Conservation (phyloP, 129 eudicot genomes). For the Artemisia tridentata region DNA sequence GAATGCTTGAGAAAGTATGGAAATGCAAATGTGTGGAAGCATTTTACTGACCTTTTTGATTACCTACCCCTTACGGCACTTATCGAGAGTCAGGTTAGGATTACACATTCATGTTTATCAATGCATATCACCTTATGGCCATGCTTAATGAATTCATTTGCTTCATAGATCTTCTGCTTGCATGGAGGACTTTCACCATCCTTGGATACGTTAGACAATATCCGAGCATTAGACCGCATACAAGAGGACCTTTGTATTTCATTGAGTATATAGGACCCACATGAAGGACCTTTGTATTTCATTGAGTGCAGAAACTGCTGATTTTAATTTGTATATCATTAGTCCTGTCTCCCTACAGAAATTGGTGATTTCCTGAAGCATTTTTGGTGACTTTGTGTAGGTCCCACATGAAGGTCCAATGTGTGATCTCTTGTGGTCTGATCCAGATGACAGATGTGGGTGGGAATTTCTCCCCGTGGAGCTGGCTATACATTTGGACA, state of each 20-base stretch:
- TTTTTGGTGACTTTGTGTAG: constrained; percentile 24
- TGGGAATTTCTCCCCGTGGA: constrained; percentile 93
- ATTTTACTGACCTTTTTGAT: constrained; percentile 79
- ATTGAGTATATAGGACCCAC: constrained; percentile 4
- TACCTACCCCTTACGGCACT: constrained; percentile 83
- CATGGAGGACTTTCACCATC: constrained; percentile 96
- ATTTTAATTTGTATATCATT: neutral
- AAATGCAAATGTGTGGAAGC: constrained; percentile 81
- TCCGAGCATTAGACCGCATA: constrained; percentile 86
- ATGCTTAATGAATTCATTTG: constrained; percentile 2
- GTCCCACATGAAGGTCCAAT: constrained; percentile 96
- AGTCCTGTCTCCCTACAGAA: neutral
- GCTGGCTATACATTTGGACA: constrained; percentile 95
- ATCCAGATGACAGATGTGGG: constrained; percentile 90
- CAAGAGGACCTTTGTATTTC: constrained; percentile 40
- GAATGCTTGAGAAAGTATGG: constrained; percentile 86
- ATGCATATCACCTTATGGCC: neutral
- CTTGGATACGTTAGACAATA: constrained; percentile 79
- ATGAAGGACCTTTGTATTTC: neutral
- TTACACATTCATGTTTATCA: constrained; percentile 2
- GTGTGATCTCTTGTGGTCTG: constrained; percentile 95
- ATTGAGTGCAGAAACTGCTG: too few species aligned
- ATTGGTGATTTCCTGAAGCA: neutral
- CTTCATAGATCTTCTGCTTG: constrained; percentile 70
- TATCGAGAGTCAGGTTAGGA: constrained; percentile 81